Base-by-base conservation (phyloP, 2,329 filamentous ascomycete genomes). In the Apiospora koreana region DNA sequence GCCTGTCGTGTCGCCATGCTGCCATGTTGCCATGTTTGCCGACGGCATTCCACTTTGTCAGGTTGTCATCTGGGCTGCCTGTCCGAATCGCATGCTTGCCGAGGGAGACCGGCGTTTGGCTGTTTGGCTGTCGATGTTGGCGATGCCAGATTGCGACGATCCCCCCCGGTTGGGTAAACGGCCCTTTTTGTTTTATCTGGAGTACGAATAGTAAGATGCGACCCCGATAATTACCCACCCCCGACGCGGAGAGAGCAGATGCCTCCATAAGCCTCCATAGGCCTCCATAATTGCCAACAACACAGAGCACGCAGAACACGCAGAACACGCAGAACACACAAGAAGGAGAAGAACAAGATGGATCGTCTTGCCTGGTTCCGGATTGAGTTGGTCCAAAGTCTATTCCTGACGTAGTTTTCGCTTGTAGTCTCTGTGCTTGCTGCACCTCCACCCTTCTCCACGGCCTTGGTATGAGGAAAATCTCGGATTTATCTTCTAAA, bases 151-250 rank as follows among this genome's bases (percentile, higher is more conserved):
- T 62, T 38, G 31, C 54, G 54, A 62, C 35, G 41, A 43, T 43
- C 41, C 28, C 50, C 50, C 54, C 54, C 18, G 54, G 54, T 31
- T n/a, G 54, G 10, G 54, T 62, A 62, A 62, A 62, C 54, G 54
- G 54, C 54, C 54, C 54, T 62, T 62, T 62, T 62, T 62, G 54
- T 62, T 62, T 62, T 62, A 62, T 62, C 54, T 62, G 54, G 54
- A 62, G 54, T 23, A 62, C 18, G 18, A 38, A 38, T 28, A 62
- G 54, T 35, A 62, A 62, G 54, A 62, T 62, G 54, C 54, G 12
- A 12, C 18, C 54, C 54, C 54, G 31, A 35, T 23, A 38, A n/a
- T 62, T 62, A 62, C 31, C 54, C 54, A 62, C 54, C 54, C 54
- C 54, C 54, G 54, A 38, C 28, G 54, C 31, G 54, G 54, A 38